Evolutionary conservation across 495 filamentous ascomycete species (phyloP).

Genomic region (Lophiotrema nucula): DNA sequence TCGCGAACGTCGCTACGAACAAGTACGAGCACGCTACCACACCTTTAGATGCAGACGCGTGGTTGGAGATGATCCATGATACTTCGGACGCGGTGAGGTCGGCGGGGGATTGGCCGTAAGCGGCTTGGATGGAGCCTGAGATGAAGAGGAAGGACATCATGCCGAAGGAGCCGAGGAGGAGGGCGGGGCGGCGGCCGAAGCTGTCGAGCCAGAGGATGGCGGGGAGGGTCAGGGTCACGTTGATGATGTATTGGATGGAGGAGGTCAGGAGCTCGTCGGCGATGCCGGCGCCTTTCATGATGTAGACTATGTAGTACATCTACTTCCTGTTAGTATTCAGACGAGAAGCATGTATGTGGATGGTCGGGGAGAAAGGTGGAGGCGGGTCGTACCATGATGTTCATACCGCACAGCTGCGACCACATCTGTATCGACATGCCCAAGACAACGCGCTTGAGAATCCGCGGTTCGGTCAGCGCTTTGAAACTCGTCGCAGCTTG

Average conservation of each 20-base stretch:
- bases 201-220: conserved; percentile 50
- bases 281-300: conserved; percentile 66
- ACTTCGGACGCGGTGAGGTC: conserved; percentile 25
- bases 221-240: conserved; percentile 63
- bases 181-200: conserved; percentile 33
- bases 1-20: conserved; percentile 63
- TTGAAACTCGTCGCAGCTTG: conserved; percentile 55
- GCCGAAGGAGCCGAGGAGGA: conserved; percentile 35
- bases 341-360: no score
- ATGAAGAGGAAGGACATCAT: conserved; percentile 39
- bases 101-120: conserved; percentile 32
- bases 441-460: conserved; percentile 65
- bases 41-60: conserved; percentile 44
- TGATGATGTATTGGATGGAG: conserved; percentile 77
- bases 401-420: conserved; percentile 73
- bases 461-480: conserved; percentile 60
- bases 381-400: conserved; percentile 64
- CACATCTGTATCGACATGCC: conserved; percentile 77
- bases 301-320: conserved; percentile 74
- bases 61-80: conserved; percentile 30
- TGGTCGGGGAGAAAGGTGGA: no score
- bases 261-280: conserved; percentile 65
- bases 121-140: conserved; percentile 32
- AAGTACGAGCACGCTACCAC: conserved; percentile 65
- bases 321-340: no score